phyloP scores from a whole-genome alignment of 108 stramenopile species.

The Cyclotella choctawhatcheeana region DNA sequence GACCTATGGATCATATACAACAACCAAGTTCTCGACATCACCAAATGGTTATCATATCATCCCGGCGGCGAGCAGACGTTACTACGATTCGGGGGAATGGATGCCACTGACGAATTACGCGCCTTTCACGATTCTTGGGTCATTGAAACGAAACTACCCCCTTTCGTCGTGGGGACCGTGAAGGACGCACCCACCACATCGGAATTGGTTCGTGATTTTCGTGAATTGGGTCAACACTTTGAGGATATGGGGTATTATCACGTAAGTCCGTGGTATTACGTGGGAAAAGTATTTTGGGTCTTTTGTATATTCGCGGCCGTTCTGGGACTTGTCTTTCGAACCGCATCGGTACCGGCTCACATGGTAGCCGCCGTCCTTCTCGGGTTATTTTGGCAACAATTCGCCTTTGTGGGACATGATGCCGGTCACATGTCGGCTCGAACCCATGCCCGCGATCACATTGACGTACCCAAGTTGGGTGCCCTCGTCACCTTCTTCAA shows the following conservation, averaged over 20 bases:
- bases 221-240: conserved; percentile 56
- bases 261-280: conserved; percentile 47
- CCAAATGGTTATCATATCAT: conserved; percentile 67
- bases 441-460: conserved; percentile 58
- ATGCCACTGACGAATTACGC: conserved; percentile 75
- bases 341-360: conserved; percentile 19
- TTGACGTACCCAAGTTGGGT: conserved; percentile 59
- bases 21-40: conserved; percentile 71
- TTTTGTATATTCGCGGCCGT: conserved; percentile 31
- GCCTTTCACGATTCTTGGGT: conserved; percentile 70
- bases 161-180: conserved; percentile 65
- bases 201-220: conserved; percentile 61
- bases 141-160: conserved; percentile 54
- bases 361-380: conserved; percentile 39
- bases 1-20: conserved; percentile 70
- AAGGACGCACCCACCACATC: conserved; percentile 40
- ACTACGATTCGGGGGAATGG: conserved; percentile 68
- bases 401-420: conserved; percentile 93
- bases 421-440: conserved; percentile 85
- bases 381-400: conserved; percentile 90
- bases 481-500: conserved; percentile 61
- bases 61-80: conserved; percentile 79
- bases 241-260: conserved; percentile 48
- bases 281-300: conserved; percentile 26
- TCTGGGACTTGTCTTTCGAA: conserved; percentile 29